phyloP scores from a whole-genome alignment of 2,329 filamentous ascomycete species.

The Coniella lustricola region DNA sequence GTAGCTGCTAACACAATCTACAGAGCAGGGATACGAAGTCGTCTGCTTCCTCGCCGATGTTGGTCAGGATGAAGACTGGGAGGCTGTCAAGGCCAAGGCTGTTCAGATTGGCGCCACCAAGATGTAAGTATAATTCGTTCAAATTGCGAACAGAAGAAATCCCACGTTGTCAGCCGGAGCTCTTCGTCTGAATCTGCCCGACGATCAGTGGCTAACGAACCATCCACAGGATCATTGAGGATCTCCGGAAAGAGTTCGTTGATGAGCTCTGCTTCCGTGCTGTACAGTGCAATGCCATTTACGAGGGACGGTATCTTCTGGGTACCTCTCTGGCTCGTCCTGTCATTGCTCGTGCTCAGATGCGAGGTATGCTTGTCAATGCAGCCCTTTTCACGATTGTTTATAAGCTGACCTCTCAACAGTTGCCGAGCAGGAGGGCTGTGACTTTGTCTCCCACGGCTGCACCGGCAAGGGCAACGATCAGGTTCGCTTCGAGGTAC shows the following conservation, averaged over 20 bases:
- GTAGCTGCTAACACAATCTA: not conserved
- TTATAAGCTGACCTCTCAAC: slow-evolving; percentile 20
- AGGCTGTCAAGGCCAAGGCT: slow-evolving; percentile 65
- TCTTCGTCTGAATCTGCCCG: slow-evolving; percentile 37
- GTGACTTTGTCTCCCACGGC: slow-evolving; percentile 43
- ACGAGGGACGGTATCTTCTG: slow-evolving; percentile 45
- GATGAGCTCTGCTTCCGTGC: slow-evolving; percentile 76
- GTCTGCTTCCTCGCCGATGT: slow-evolving; percentile 62
- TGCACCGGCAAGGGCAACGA: slow-evolving; percentile 48
- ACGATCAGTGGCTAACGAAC: slow-evolving; percentile 33
- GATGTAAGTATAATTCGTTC: slow-evolving; percentile 8
- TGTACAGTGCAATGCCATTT: slow-evolving; percentile 66
- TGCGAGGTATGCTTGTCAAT: slow-evolving; percentile 24
- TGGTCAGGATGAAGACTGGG: slow-evolving; percentile 71
- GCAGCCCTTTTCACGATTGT: too few relatives aligned
- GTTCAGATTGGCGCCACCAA: slow-evolving; percentile 31
- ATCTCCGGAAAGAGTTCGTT: slow-evolving; percentile 69
- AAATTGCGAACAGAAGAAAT: not conserved
- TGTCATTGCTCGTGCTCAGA: slow-evolving; percentile 62
- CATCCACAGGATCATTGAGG: slow-evolving; percentile 37
- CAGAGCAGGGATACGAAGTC: slow-evolving; percentile 52
- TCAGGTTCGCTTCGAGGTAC: slow-evolving; percentile 55
- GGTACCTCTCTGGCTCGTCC: slow-evolving; percentile 61
- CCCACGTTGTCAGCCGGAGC: slow-evolving; percentile 28
- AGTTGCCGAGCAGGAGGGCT: slow-evolving; percentile 56